These are phyloP conservation scores for Hippophae gyantsensis DNA, from an alignment of 306 rosid genomes.

Conservation along the genomic window DNA sequence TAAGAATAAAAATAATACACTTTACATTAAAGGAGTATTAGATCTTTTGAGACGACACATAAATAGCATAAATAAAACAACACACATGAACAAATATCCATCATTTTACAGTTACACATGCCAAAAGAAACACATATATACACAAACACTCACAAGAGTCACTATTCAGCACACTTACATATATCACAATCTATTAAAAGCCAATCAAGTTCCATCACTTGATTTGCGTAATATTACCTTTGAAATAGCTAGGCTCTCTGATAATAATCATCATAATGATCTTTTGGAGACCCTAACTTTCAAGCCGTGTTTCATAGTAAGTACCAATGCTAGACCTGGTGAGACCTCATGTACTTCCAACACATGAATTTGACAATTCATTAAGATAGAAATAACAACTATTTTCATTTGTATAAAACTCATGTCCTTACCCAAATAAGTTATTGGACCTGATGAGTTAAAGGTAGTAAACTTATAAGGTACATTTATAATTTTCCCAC, in stretches of 20 bases:
- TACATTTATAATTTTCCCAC: conserved; percentile 10
- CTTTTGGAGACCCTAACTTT: not conserved
- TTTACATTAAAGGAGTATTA: too few species aligned
- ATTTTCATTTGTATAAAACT: conserved; percentile 37
- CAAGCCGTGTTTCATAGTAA: not conserved
- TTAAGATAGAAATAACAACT: conserved; percentile 21
- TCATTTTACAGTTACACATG: too few species aligned
- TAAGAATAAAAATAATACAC: too few species aligned
- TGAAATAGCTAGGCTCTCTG: not conserved
- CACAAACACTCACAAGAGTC: too few species aligned
- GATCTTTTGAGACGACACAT: too few species aligned
- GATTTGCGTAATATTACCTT: too few species aligned
- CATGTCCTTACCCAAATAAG: conserved; percentile 39
- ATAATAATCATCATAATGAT: not conserved
- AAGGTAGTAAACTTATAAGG: conserved; percentile 41
- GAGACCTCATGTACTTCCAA: conserved; percentile 10
- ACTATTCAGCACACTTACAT: too few species aligned
- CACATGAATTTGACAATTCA: conserved; percentile 19
- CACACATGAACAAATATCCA: too few species aligned
- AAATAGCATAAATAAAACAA: too few species aligned
- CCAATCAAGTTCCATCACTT: too few species aligned
- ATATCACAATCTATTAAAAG: too few species aligned
- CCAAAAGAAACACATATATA: too few species aligned
- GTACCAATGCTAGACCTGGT: not conserved
- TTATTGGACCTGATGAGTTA: conserved; percentile 46